Base-by-base conservation (phyloP, 108 stramenopile genomes). In the Craspedostauros australis region DNA sequence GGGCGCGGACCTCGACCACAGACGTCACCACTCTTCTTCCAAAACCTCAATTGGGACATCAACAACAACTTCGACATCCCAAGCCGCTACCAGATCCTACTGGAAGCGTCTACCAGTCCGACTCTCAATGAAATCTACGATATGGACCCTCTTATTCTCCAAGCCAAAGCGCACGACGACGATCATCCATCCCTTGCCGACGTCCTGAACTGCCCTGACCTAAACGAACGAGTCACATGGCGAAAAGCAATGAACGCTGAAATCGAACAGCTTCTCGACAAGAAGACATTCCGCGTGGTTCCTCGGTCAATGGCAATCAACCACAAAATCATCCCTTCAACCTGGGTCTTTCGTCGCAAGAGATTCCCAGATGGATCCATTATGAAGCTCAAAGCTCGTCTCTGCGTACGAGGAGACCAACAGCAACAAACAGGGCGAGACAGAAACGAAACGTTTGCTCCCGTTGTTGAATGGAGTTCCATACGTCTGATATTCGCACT, bases 401-500 rank as follows among this genome's bases (percentile, higher is more conserved):
- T 59, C 26, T 64, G 63, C 28, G 70, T 62, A 34, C 44, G 66
- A 2, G 78, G 78, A 9, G 66, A 75, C 36, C 41, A 31, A 12
- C 73, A 79, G 39, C 44, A 24, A 0, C 32, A 66, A 18, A 21
- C 48, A 57, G 62, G 49, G 19, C 46, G 56, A 18, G 62, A 66
- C 50, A 51, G 62, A n/a, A 27, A 9, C 2, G 56, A 67, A 38
- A 68, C 72, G 1, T 73, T 54, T 46, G 57, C 68, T 23, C 67
- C 77, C 1, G 72, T 79, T 0, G 69, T 79, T 0, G 52, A 66
- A 19, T 74, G 77, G 72, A 39, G 48, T 20, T 68, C 70, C 0
- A 31, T 66, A 14, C 49, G 73, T 0, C 22, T 64, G 1, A 29
- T 21, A 16, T 30, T 57, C 11, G 37, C 51, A 31, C 34, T 50